Conservation (phyloP, 495 filamentous ascomycete genomes). For the Trichoderma gamsii region DNA sequence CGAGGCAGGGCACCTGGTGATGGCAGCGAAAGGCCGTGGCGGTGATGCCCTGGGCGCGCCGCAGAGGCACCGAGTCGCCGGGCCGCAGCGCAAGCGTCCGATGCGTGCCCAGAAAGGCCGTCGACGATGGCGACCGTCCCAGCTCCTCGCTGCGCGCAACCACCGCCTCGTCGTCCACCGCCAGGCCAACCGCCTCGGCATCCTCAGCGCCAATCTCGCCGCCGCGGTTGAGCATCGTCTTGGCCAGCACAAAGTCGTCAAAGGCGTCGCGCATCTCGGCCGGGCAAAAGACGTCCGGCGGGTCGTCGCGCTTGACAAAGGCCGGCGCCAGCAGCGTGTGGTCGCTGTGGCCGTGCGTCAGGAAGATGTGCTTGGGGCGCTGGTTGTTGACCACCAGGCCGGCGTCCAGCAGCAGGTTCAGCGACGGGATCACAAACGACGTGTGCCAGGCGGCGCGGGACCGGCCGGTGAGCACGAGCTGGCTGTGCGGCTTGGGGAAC, state of each 20-base stretch:
- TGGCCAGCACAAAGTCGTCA: constrained; percentile 26
- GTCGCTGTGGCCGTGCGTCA: constrained; percentile 38
- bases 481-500: constrained; percentile 31
- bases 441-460: constrained; percentile 40
- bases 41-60: constrained; percentile 22
- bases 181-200: not conserved
- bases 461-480: constrained; percentile 31
- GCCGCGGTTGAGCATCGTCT: constrained; percentile 26
- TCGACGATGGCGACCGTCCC: not conserved
- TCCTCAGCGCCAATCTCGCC: constrained; percentile 20
- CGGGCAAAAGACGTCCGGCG: constrained; percentile 32
- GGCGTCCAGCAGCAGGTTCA: constrained; percentile 36
- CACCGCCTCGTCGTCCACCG: not conserved
- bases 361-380: constrained; percentile 37
- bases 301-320: constrained; percentile 29
- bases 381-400: constrained; percentile 31
- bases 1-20: constrained; percentile 34
- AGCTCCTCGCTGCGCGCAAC: not conserved
- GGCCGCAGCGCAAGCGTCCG: constrained; percentile 23
- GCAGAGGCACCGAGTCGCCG: constrained; percentile 25
- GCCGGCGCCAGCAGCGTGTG: constrained; percentile 30
- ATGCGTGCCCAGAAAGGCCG: constrained; percentile 22
- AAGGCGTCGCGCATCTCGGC: constrained; percentile 27
- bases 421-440: constrained; percentile 35
- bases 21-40: constrained; percentile 31